Conservation (phyloP, 2,329 filamentous ascomycete species). For the Fusarium decemcellulare region DNA sequence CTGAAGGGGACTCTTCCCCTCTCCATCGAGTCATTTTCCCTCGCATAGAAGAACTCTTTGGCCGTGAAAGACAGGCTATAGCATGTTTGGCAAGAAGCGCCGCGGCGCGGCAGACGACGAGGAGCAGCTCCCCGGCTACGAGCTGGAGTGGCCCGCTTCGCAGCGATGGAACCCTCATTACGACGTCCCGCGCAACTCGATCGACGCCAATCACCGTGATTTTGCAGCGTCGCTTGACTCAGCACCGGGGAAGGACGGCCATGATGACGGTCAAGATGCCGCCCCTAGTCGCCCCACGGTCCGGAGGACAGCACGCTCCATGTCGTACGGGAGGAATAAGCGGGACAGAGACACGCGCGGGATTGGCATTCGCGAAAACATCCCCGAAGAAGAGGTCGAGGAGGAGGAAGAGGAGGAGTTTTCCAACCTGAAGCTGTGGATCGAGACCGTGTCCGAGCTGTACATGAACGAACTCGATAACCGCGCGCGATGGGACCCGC, state of each 20-base stretch:
- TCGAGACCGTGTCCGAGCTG: conserved; percentile 48
- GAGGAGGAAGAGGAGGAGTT: conserved; percentile 44
- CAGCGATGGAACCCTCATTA: conserved; percentile 49
- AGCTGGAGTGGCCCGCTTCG: conserved; percentile 35
- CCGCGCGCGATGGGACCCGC: conserved; percentile 44
- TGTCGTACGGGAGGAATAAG: conserved; percentile 27
- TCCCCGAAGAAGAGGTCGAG: conserved; percentile 1
- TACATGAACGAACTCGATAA: conserved; percentile 50
- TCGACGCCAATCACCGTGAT: background rate
- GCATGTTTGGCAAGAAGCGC: conserved; percentile 31
- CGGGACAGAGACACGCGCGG: conserved; percentile 35
- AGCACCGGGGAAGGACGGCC: background rate
- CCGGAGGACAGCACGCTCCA: conserved; percentile 6
- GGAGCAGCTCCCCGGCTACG: conserved; percentile 31
- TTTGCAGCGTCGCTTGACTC: background rate
- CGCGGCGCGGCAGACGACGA: conserved; percentile 14
- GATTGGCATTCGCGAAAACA: background rate
- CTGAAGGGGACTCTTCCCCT: background rate
- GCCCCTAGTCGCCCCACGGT: background rate
- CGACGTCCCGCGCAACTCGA: conserved; percentile 40
- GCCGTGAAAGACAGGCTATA: background rate
- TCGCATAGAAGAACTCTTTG: background rate
- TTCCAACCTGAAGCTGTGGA: conserved; percentile 46
- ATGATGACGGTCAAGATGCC: background rate
- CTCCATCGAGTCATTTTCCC: background rate